phyloP scores from a whole-genome alignment of 2,329 filamentous ascomycete genomes.

The Trichoderma koningiopsis region DNA sequence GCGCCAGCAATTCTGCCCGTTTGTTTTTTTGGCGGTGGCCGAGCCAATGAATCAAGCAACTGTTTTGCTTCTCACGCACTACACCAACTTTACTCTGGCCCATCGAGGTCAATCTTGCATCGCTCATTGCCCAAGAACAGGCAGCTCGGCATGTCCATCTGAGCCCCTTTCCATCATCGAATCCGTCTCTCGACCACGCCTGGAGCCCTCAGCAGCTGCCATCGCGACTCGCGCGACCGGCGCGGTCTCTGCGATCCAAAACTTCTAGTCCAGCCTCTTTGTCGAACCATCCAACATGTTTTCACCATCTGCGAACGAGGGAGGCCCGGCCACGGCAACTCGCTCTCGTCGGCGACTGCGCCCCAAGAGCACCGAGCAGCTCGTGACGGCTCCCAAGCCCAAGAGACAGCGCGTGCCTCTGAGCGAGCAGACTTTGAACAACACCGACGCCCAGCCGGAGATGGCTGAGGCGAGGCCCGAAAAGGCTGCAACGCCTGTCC shows the following conservation, averaged over 20 bases:
- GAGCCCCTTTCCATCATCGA: constrained; percentile 21
- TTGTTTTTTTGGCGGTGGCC: constrained; percentile 39
- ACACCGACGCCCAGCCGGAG: constrained; percentile 54
- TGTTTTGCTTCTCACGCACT: constrained; percentile 29
- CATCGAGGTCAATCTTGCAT: constrained; percentile 21
- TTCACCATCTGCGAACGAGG: constrained; percentile 55
- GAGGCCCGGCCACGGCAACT: constrained; percentile 58
- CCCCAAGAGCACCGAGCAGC: constrained; percentile 57
- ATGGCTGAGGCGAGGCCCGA: constrained; percentile 59
- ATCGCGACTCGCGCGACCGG: constrained; percentile 29
- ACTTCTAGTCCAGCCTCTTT: constrained; percentile 23
- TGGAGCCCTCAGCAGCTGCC: constrained; percentile 30
- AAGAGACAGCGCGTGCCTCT: constrained; percentile 64
- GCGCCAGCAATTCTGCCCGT: constrained; percentile 27
- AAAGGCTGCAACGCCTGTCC: constrained; percentile 48
- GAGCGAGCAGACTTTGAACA: constrained; percentile 58
- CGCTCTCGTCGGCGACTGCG: constrained; percentile 64
- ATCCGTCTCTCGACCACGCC: constrained; percentile 24
- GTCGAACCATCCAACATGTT: constrained; percentile 53
- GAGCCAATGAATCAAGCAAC: constrained; percentile 25
- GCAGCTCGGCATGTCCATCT: constrained; percentile 28
- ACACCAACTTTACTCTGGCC: constrained; percentile 26
- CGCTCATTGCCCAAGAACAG: constrained; percentile 15
- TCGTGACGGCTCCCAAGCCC: constrained; percentile 61
- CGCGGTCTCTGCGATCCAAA: constrained; percentile 25